These are phyloP conservation scores for Auriscalpium orientale DNA, from an alignment of 768 basidiomycete genomes.

Conservation along the genomic window DNA sequence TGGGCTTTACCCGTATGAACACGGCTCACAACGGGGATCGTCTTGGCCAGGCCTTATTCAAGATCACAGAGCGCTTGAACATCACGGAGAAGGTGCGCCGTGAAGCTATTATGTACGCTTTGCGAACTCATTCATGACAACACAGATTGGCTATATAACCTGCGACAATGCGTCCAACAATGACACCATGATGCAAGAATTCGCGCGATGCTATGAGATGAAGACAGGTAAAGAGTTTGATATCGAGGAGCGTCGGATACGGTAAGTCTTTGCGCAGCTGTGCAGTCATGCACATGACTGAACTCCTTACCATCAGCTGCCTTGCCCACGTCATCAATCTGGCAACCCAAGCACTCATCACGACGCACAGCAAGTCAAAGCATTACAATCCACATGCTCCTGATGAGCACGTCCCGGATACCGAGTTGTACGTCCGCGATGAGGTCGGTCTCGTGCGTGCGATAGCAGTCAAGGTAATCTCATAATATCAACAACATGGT, in stretches of 20 bases:
- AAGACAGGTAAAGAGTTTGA: slow-evolving; percentile 4
- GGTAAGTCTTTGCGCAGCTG: slow-evolving; percentile 3
- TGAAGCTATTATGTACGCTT: neutral
- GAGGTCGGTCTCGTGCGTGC: slow-evolving; percentile 22
- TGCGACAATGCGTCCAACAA: slow-evolving; percentile 34
- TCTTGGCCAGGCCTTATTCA: slow-evolving; percentile 32
- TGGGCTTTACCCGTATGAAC: slow-evolving; percentile 31
- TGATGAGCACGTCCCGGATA: slow-evolving; percentile 4
- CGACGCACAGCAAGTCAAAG: slow-evolving; percentile 17
- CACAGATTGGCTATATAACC: slow-evolving; percentile 28
- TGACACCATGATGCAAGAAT: slow-evolving; percentile 25
- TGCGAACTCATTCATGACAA: neutral
- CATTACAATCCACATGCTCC: slow-evolving; percentile 20
- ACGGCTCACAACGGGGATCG: slow-evolving; percentile 28
- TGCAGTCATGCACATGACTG: too few species aligned
- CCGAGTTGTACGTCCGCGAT: slow-evolving; percentile 11
- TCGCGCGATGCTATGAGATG: slow-evolving; percentile 11
- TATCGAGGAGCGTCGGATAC: slow-evolving; percentile 3
- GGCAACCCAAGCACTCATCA: slow-evolving; percentile 23
- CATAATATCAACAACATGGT: neutral
- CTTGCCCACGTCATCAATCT: slow-evolving; percentile 30
- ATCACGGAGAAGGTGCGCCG: slow-evolving; percentile 24
- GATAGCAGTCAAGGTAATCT: slow-evolving; percentile 19
- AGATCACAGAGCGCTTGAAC: slow-evolving; percentile 21
- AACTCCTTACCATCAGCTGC: slow-evolving; percentile 16